Evolutionary conservation across 768 basidiomycete species (phyloP).

Genomic region (Rhodocollybia butyracea): DNA sequence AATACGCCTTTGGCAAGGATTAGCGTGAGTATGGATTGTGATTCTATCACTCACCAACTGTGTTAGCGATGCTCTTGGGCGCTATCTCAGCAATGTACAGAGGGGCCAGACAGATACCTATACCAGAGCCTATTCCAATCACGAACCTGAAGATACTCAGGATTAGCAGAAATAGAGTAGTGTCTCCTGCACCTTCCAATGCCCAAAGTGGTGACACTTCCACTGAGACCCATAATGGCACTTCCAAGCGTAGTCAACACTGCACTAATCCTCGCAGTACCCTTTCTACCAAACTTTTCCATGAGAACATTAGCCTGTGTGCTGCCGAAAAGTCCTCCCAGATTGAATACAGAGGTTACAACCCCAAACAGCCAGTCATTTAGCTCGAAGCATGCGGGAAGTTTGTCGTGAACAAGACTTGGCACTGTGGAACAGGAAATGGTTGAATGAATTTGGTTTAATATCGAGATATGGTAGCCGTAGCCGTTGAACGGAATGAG

Average conservation of each 20-base stretch:
- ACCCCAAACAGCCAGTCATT: constrained; percentile 72
- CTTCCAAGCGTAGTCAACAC: constrained; percentile 56
- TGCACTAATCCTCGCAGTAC: constrained; percentile 60
- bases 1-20: constrained; percentile 54
- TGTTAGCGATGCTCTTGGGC: constrained; percentile 71
- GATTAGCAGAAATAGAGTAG: background rate
- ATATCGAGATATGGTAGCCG: constrained; percentile 89
- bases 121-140: constrained; percentile 10
- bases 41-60: constrained; percentile 48
- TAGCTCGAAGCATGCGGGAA: constrained; percentile 77
- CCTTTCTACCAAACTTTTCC: constrained; percentile 69
- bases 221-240: constrained; percentile 61
- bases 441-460: constrained; percentile 84
- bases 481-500: constrained; percentile 44
- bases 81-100: constrained; percentile 85
- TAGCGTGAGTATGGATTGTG: background rate
- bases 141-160: constrained; percentile 4
- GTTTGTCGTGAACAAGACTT: constrained; percentile 25
- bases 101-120: constrained; percentile 42
- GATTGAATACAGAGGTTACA: constrained; percentile 82
- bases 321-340: constrained; percentile 84
- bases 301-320: constrained; percentile 62
- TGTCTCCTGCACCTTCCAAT: constrained; percentile 53
- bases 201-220: constrained; percentile 50
- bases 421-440: constrained; percentile 71